These are phyloP conservation scores for Fusarium algeriense DNA, from an alignment of 2,329 filamentous ascomycete species.

Conservation along the genomic window DNA sequence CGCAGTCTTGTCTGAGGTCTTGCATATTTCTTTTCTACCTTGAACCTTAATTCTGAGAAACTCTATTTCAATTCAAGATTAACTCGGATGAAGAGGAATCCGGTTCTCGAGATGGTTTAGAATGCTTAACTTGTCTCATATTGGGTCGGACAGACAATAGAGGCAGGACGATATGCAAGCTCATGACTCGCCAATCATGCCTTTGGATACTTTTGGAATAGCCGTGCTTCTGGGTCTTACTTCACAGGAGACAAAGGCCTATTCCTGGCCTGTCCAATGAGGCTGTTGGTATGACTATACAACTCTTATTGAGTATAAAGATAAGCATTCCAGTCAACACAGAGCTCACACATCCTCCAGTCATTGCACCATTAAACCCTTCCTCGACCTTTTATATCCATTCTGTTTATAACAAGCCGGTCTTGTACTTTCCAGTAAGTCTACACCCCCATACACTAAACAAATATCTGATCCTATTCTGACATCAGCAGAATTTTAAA, in stretches of 20 bases:
- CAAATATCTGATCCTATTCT: no score
- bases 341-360: not conserved
- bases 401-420: not conserved
- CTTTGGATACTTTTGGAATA: not conserved
- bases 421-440: not conserved
- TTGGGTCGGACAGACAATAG: not conserved
- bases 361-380: not conserved
- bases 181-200: not conserved
- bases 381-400: accelerated
- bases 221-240: accelerated
- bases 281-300: no score
- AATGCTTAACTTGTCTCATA: no score
- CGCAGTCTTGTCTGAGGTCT: accelerated
- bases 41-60: accelerated
- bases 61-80: accelerated
- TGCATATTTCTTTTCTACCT: accelerated
- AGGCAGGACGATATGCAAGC: accelerated
- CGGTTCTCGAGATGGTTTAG: no score
- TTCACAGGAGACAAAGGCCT: not conserved
- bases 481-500: not conserved
- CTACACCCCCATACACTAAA: accelerated
- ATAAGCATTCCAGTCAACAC: not conserved
- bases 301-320: not conserved
- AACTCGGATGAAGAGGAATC: not conserved
- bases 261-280: no score